phyloP scores from a whole-genome alignment of 176 grass and related monocot genomes.

The Areca catechu region DNA sequence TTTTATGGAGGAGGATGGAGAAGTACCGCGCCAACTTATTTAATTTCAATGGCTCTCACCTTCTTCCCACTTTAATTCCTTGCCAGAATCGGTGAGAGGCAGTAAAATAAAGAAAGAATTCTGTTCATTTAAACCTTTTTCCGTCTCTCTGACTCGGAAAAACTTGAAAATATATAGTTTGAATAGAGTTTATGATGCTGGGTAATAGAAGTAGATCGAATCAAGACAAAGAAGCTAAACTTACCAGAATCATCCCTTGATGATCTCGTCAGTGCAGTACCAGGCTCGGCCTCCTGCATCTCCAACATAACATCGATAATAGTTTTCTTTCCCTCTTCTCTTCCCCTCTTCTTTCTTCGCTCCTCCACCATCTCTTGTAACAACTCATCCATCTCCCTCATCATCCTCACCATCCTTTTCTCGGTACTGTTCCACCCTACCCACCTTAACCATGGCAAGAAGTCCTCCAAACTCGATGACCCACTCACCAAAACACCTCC shows the following conservation, averaged over 20 bases:
- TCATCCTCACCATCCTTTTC: not conserved
- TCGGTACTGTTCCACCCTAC: not conserved
- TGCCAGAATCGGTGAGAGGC: too few species aligned
- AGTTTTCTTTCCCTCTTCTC: not conserved
- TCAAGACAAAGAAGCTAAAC: not conserved
- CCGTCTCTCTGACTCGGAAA: too few species aligned
- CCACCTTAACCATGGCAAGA: conserved; percentile 1
- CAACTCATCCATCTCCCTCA: not conserved
- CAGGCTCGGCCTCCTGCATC: not conserved
- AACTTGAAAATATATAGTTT: too few species aligned
- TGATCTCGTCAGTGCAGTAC: not conserved
- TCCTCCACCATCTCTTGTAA: not conserved
- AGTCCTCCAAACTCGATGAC: not conserved
- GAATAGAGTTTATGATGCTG: not conserved
- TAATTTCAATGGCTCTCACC: too few species aligned
- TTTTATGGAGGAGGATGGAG: too few species aligned
- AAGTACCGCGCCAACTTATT: too few species aligned
- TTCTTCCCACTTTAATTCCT: too few species aligned
- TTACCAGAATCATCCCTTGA: not conserved
- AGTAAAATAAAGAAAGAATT: too few species aligned
- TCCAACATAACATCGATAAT: not conserved
- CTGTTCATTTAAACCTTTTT: too few species aligned
- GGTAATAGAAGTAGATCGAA: not conserved
- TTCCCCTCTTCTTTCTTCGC: not conserved
- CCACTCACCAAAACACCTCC: not conserved